phyloP scores from a whole-genome alignment of 2,329 filamentous ascomycete genomes.

The Plectosphaerella sp. region DNA sequence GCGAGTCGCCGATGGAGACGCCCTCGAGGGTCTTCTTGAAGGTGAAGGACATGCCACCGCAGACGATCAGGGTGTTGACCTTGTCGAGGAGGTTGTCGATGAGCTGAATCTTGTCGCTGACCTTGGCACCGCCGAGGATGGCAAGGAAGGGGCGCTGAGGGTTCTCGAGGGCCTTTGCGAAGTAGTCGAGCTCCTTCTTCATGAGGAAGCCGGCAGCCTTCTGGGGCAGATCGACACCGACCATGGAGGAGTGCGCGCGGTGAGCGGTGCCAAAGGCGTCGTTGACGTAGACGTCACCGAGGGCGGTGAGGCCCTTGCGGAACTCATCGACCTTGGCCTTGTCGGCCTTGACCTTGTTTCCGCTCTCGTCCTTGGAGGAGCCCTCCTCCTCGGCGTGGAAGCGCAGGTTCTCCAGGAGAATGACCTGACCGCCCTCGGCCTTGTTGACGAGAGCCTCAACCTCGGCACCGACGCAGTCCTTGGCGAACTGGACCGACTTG shows the following conservation, averaged over 20 bases:
- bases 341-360: constrained; percentile 98
- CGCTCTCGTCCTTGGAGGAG: constrained; percentile 85
- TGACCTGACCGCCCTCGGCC: constrained; percentile 74
- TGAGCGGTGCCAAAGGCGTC: constrained; percentile 98
- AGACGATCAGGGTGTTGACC: constrained; percentile 94
- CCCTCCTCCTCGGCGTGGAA: constrained; percentile 99
- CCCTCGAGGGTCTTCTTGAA: constrained; percentile 98
- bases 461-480: constrained; percentile 85
- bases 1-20: constrained; percentile 81
- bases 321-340: constrained; percentile 89
- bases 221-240: constrained; percentile 90
- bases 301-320: constrained; percentile 87
- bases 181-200: constrained; percentile 99
- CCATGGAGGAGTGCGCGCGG: constrained; percentile 98
- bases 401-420: constrained; percentile 94
- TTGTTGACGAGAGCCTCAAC: constrained; percentile 86
- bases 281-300: constrained; percentile 97
- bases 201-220: constrained; percentile 98
- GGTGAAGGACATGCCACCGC: constrained; percentile 97
- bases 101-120: constrained; percentile 98
- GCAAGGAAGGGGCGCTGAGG: constrained; percentile 95
- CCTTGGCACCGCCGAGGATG: constrained; percentile 96
- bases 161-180: constrained; percentile 90
- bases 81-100: constrained; percentile 99
- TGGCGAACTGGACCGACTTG: constrained; percentile 80